phyloP scores from a whole-genome alignment of 1,284 basidiomycete species.

The Ganoderma lingzhi region DNA sequence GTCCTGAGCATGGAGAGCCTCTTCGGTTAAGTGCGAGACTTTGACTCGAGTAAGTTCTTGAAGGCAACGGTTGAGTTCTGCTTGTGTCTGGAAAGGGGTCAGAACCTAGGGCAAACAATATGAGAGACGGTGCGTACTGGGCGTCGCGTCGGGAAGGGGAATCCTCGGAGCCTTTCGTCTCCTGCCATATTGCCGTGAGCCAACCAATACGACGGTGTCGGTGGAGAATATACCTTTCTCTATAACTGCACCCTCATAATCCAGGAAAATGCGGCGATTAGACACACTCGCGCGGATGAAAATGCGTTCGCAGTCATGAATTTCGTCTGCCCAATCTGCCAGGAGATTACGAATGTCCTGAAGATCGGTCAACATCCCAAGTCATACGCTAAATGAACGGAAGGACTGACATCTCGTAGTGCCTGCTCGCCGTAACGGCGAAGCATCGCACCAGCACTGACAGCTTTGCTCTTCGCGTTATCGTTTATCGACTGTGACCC shows the following conservation, averaged over 20 bases:
- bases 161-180: slow-evolving; percentile 84
- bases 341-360: slow-evolving; percentile 89
- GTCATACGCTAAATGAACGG: background rate
- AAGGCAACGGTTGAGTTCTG: slow-evolving; percentile 90
- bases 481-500: slow-evolving; percentile 95
- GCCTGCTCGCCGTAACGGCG: slow-evolving; percentile 96
- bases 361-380: slow-evolving; percentile 4
- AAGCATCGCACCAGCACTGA: slow-evolving; percentile 94
- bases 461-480: slow-evolving; percentile 91
- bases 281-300: slow-evolving; percentile 90
- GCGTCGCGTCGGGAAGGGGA: slow-evolving; percentile 93
- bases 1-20: slow-evolving; percentile 85
- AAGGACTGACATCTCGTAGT: slow-evolving; percentile 78
- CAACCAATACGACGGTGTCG: background rate
- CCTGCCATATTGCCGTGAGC: slow-evolving; percentile 41
- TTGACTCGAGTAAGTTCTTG: slow-evolving; percentile 89
- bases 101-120: slow-evolving; percentile 11
- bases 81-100: slow-evolving; percentile 73
- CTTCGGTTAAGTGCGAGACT: slow-evolving; percentile 86
- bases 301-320: slow-evolving; percentile 83
- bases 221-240: slow-evolving; percentile 50
- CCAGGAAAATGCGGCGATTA: slow-evolving; percentile 88
- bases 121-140: slow-evolving; percentile 66
- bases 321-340: slow-evolving; percentile 85
- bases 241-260: slow-evolving; percentile 78